phyloP scores from a whole-genome alignment of 306 rosid species.

The Notholithocarpus densiflorus region DNA sequence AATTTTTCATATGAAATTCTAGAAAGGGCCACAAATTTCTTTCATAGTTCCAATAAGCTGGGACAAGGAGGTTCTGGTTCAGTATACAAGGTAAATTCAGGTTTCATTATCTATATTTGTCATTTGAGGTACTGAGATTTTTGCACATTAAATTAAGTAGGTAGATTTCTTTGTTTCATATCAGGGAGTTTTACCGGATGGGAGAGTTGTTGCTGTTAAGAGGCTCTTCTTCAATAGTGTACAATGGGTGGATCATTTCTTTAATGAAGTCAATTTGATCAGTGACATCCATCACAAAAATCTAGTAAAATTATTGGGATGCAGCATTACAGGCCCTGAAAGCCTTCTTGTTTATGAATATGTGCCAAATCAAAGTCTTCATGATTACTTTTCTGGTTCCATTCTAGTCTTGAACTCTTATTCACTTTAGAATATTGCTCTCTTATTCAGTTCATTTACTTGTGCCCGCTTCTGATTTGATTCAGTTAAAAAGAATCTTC shows the following conservation, averaged over 20 bases:
- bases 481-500: slow-evolving; percentile 12
- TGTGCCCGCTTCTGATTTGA: not conserved
- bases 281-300: slow-evolving; percentile 37
- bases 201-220: slow-evolving; percentile 35
- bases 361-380: slow-evolving; percentile 59
- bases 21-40: slow-evolving; percentile 67
- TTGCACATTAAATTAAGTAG: not conserved
- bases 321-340: slow-evolving; percentile 79
- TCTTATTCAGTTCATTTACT: not conserved
- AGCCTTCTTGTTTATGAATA: slow-evolving; percentile 76
- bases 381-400: slow-evolving; percentile 50
- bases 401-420: slow-evolving; percentile 1
- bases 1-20: slow-evolving; percentile 60
- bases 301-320: slow-evolving; percentile 58
- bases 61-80: slow-evolving; percentile 92
- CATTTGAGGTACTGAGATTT: not conserved
- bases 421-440: not conserved
- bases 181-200: slow-evolving; percentile 40
- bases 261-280: slow-evolving; percentile 45
- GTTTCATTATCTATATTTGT: not conserved
- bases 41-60: slow-evolving; percentile 49
- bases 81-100: slow-evolving; percentile 51
- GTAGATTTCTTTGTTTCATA: not conserved
- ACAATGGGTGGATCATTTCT: slow-evolving; percentile 51
- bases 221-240: slow-evolving; percentile 58